Base-by-base conservation (phyloP, 805 yeast genomes). In the Candida bentonensis region DNA sequence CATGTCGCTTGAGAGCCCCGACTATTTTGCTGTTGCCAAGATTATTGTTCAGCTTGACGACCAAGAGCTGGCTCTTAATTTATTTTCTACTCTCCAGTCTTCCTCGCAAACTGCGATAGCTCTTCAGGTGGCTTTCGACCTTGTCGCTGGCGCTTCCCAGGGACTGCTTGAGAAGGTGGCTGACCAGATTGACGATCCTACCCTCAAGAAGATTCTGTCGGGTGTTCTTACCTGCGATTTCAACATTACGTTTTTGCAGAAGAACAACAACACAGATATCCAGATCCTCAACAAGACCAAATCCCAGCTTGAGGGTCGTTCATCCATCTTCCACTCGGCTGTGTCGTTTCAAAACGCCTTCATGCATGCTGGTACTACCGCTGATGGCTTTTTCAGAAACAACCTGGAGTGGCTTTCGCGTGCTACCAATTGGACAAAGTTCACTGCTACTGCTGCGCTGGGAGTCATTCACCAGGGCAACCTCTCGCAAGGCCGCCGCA, bases 381-480 rank as follows among this genome's bases (percentile, higher is more conserved):
- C 84, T 57, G 96, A 92, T 61, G 77, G 87, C 0, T 92, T 92
- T 57, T 82, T 89, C 65, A 74, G 95, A 60, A 74, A 81, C 39
- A 92, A 92, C 59, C 69, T 87, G 56, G 96, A 89, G 56, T 92
- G 97, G 96, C 70, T 92, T 52, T 94, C 94, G 39, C 85, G 87
- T 64, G 96, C 98, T n/a, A 80, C 89, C 41, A 87, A 89, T 63
- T 92, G 98, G 98, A 87, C 96, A 3, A 92, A 89, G 60, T 92
- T 92, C 62, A 79, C 95, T 0, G 96, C 97, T 2, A 89, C 97
- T 13, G 97, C 97, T 5, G 96, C 97, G 13, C 68, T 92, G 49
- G 98, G 98, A 59, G 97, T 89, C 23, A 88, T 92, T 53, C 97
- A 92, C 61, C 83, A 82, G 58, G 97, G 98, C 44, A 89, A 89